Evolutionary conservation across 805 yeast species (phyloP).

Genomic region (Grigorovia transvaalensis): DNA sequence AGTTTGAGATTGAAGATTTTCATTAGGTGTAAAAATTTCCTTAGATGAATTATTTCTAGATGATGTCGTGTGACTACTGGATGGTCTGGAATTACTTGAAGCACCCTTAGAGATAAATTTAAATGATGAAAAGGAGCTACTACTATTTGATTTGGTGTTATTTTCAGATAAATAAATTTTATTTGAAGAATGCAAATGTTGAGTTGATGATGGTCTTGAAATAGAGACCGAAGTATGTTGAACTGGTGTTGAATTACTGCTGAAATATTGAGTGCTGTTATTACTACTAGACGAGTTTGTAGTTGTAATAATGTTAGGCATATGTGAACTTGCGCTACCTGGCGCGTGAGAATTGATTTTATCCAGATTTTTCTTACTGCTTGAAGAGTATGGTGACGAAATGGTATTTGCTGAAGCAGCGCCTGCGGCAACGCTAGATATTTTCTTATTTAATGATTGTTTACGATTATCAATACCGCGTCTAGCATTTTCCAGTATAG

Average conservation of each 20-base stretch:
- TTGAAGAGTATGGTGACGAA: not conserved
- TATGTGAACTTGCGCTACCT: not conserved
- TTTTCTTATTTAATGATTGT: conserved; percentile 7
- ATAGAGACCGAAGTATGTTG: not conserved
- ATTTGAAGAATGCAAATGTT: not conserved
- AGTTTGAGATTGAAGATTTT: conserved; percentile 1
- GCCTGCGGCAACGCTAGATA: conserved; percentile 14
- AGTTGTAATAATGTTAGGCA: not conserved
- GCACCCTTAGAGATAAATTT: not conserved
- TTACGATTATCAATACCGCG: conserved; percentile 16
- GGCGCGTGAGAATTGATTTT: not conserved
- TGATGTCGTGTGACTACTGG: not conserved
- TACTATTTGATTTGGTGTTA: not conserved
- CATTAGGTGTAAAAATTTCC: not conserved
- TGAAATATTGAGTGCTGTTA: no score
- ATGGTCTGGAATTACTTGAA: not conserved
- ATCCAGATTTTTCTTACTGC: not conserved
- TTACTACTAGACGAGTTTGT: not conserved
- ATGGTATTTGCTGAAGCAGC: conserved; percentile 17
- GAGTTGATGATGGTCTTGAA: conserved; percentile 1
- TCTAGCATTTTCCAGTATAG: conserved; percentile 24
- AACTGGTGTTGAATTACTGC: conserved; percentile 4
- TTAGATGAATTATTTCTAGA: not conserved
- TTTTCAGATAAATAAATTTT: not conserved
- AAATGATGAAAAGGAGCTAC: not conserved